Evolutionary conservation across 106 monocot species (phyloP).

Genomic region (Narthecium ossifragum): DNA sequence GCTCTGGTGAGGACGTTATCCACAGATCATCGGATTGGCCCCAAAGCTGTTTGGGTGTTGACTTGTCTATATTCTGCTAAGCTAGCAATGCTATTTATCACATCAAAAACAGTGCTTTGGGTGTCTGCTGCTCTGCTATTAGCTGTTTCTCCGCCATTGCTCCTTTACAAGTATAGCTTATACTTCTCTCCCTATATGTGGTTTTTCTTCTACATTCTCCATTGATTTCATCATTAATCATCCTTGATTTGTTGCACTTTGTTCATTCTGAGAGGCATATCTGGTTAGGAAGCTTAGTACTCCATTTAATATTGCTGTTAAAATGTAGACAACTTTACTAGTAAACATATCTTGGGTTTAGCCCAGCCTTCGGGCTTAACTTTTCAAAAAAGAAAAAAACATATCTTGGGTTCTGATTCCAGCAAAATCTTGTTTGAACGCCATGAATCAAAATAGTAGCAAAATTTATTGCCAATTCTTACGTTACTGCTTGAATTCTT

Average conservation of each 20-base stretch:
- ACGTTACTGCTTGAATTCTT: slow-evolving; percentile 8
- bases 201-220: background rate
- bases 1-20: slow-evolving; percentile 64
- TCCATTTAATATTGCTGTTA: too few species aligned
- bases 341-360: too few species aligned
- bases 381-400: too few species aligned
- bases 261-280: too few species aligned
- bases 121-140: slow-evolving; percentile 71
- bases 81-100: slow-evolving; percentile 81
- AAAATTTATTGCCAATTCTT: too few species aligned
- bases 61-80: slow-evolving; percentile 80
- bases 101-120: slow-evolving; percentile 83
- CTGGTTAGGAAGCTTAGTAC: too few species aligned
- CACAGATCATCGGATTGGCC: slow-evolving; percentile 65
- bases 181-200: background rate
- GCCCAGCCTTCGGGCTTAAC: too few species aligned
- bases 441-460: too few species aligned
- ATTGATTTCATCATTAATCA: background rate
- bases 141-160: slow-evolving; percentile 86
- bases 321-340: too few species aligned
- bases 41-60: slow-evolving; percentile 88
- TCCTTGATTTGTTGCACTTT: slow-evolving; percentile 5
- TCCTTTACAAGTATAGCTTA: slow-evolving; percentile 81
- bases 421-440: too few species aligned
- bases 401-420: too few species aligned